These are phyloP conservation scores for Rugonectria rugulosa DNA, from an alignment of 2,329 filamentous ascomycete genomes.

Conservation along the genomic window DNA sequence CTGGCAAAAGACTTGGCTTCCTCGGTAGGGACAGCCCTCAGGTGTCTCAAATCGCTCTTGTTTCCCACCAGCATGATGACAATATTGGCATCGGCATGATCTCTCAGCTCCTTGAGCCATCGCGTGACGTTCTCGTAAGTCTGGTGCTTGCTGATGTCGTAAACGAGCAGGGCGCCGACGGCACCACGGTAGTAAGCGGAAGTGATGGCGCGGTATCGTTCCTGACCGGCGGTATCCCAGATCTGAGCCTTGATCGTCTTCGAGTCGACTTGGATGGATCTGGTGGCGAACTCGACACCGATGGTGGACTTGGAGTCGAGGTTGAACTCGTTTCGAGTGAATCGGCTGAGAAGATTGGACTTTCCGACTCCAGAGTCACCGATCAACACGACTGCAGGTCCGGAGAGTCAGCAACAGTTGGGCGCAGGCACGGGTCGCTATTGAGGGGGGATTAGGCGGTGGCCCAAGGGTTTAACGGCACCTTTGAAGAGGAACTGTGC, in stretches of 20 bases:
- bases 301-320: conserved; percentile 99
- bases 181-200: conserved; percentile 99
- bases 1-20: conserved; percentile 98
- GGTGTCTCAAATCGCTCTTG: conserved; percentile 99
- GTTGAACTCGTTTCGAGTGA: conserved; percentile 99
- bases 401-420: conserved; percentile 41
- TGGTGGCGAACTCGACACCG: conserved; percentile 98
- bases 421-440: conserved; percentile 20
- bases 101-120: conserved; percentile 98
- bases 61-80: conserved; percentile 99
- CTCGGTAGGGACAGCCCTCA: conserved; percentile 95
- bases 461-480: conserved; percentile 50
- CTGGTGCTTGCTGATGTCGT: conserved; percentile 99
- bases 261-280: conserved; percentile 97
- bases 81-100: conserved; percentile 98
- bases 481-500: conserved; percentile 98
- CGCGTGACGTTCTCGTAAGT: conserved; percentile 99
- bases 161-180: conserved; percentile 95
- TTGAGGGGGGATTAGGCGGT: conserved; percentile 21
- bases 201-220: conserved; percentile 98
- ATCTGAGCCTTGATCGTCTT: conserved; percentile 99
- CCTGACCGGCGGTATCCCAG: conserved; percentile 99
- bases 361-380: conserved; percentile 99
- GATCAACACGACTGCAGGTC: conserved; percentile 85
- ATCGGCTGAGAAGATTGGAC: conserved; percentile 99